These are phyloP conservation scores for Calocybe gambosa DNA, from an alignment of 1,284 basidiomycete species.

Conservation along the genomic window DNA sequence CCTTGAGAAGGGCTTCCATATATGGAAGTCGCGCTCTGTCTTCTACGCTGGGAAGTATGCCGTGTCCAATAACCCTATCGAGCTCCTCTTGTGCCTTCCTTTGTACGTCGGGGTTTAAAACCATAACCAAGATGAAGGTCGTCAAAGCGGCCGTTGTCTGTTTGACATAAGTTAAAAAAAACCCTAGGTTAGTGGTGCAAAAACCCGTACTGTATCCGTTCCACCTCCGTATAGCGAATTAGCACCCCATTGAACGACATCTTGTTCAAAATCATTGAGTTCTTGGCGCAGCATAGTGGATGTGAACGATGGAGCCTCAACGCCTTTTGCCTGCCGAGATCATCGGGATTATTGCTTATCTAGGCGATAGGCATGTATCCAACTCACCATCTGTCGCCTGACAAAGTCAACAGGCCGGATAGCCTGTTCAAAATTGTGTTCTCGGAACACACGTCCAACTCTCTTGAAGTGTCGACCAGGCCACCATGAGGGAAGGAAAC, in stretches of 20 bases:
- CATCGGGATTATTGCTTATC: not conserved
- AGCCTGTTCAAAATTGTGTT: constrained; percentile 15
- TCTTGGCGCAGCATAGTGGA: constrained; percentile 14
- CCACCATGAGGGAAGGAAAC: constrained; percentile 15
- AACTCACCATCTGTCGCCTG: constrained; percentile 15
- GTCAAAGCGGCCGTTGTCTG: constrained; percentile 19
- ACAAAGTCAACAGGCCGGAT: constrained; percentile 14
- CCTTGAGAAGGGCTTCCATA: constrained; percentile 19
- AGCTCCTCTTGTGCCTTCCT: constrained; percentile 19
- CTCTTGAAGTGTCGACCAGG: constrained; percentile 17
- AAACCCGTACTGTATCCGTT: constrained; percentile 17
- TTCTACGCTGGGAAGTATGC: constrained; percentile 15
- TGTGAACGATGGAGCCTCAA: constrained; percentile 15
- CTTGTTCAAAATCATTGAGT: constrained; percentile 12
- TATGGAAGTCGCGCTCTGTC: constrained; percentile 20
- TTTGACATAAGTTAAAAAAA: not conserved
- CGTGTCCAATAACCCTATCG: constrained; percentile 19
- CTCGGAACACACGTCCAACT: constrained; percentile 9
- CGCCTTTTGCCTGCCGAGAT: constrained; percentile 7
- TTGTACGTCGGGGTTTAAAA: constrained; percentile 17
- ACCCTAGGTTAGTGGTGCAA: not conserved
- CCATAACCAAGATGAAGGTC: constrained; percentile 20
- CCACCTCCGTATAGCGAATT: constrained; percentile 18
- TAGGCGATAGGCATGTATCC: not conserved
- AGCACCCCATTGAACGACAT: constrained; percentile 16